Base-by-base conservation (phyloP, 1,284 basidiomycete species). In the Vanrija pseudolonga region DNA sequence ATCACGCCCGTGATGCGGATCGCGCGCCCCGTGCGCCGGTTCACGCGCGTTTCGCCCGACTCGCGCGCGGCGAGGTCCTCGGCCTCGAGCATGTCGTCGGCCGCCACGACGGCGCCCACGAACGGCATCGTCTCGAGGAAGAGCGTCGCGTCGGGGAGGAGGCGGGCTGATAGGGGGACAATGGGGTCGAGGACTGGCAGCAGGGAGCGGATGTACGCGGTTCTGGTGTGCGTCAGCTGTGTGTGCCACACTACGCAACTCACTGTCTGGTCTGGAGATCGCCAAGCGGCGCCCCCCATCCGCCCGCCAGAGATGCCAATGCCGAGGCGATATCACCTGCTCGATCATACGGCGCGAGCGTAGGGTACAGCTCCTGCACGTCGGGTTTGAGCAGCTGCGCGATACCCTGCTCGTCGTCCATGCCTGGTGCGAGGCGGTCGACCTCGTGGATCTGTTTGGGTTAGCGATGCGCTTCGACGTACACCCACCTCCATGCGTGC, bases 71-170 rank as follows among this genome's bases (percentile, higher is more conserved):
- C 61, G n/a, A 63, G 55, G 49, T 74, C 71, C 12, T 61, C 69
- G 8, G 50, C 55, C 47, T 73, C 62, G 18, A 75, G 56, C 2
- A 57, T 69, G 61, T 91, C 89, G 63, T 95, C 90, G 22, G 78
- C 77, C 15, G 58, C 67, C n/a, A 87, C 83, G 72, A 95, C 88
- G 52, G 77, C 64, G 53, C 85, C 80, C 41, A 92, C 76, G 72
- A 81, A 82, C 23, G 91, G 86, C 58, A 84, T 77, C 68, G 89
- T 88, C 47, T 94, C 88, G 64, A 86, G 71, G 63, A 82, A 78
- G 47, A 85, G 73, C 58, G 79, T 76, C 23, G 71, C 66, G 37
- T 78, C 76, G 41, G 79, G 78, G 51, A 81, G 68, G 55, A 80
- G 72, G 47, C 72, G 57, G 11, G 72, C 60, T 11, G 65, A 62